Conservation (phyloP, 2,329 filamentous ascomycete species). For the Albophoma yamanashiensis region DNA sequence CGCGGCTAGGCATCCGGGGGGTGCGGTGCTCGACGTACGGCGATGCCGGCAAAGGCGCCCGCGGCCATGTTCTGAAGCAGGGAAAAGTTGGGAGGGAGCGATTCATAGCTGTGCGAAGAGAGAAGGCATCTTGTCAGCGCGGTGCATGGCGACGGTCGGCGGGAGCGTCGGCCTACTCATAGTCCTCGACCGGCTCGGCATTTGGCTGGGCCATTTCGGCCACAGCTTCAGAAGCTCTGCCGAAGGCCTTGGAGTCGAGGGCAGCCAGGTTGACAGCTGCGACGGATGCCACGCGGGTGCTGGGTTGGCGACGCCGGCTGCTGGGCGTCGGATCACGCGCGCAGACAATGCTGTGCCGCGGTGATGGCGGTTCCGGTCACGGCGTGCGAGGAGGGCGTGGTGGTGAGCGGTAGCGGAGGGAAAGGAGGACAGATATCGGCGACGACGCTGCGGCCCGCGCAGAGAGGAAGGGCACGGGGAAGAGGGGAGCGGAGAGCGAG, state of each 20-base stretch:
- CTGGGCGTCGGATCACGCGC: neutral
- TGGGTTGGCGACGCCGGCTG: neutral
- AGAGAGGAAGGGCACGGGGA: neutral
- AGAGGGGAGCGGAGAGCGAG: neutral
- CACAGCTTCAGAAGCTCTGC: constrained; percentile 55
- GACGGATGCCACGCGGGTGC: neutral
- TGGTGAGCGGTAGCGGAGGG: neutral
- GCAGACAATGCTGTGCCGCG: neutral
- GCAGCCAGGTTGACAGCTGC: constrained; percentile 43
- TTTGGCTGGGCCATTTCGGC: constrained; percentile 60
- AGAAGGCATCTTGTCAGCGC: neutral
- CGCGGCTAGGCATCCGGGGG: neutral
- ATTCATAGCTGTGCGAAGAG: constrained; percentile 61
- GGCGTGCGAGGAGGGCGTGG: neutral
- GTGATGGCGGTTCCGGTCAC: neutral
- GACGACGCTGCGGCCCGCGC: neutral
- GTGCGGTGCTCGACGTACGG: constrained; percentile 44
- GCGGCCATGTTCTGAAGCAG: constrained; percentile 90
- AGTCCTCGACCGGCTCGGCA: constrained; percentile 53
- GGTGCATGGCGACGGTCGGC: neutral
- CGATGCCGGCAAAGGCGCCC: constrained; percentile 93
- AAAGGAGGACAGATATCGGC: neutral
- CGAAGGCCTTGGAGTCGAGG: constrained; percentile 49
- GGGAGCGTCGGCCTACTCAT: constrained; percentile 40
- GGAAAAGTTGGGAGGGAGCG: constrained; percentile 87